Evolutionary conservation across 2,329 filamentous ascomycete species (phyloP), one percentile per base, ranked within the genome.

Genomic region (Sporothrix phasma): DNA sequence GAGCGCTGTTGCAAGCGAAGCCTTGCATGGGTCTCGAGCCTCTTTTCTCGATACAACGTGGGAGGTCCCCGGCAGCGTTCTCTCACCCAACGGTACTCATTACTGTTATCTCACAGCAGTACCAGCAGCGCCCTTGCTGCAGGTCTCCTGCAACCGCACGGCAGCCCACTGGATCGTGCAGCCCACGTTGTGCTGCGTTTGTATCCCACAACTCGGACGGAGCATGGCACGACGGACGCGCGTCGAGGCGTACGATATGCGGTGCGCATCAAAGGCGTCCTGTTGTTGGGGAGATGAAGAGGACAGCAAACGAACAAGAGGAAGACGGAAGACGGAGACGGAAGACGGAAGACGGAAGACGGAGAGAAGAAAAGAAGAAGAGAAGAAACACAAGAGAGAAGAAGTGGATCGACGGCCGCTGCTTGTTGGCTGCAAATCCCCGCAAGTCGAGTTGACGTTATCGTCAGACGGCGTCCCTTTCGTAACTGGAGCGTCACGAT

Each of bases 251-350:
- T 31, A 24, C 31, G 56, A 17, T 31, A 39, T 59, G 54, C 53
- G 29, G 54, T 17, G 37, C 29, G 54, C 37, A 22, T n/a, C 17
- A 2, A 46, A 59, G 10, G 56, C 56, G 45, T 45, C 3, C 26
- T 59, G 54, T 58, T 58, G 54, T 58, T 58, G 54, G 54, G 54
- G 54, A 29, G 54, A 58, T 43, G 13, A 37, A 43, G 7, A 26
- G 15, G 8, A 58, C 13, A 56, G 8, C 3, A 26, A 39, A 41
- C 7, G 4, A 24, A 4, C 29, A 7, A 19, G 3, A 34, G 29
- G 5, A 15, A 39, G 17, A 29, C 15, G 11, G 3, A 13, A 29
- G 13, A 37, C 26, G 7, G n/a, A n/a, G 8, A 58, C 13, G 41
- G 8, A 10, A 26, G 24, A 41, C 7, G 4, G 17, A 4, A 7